Percentiles rank a stretch among this genome's conserved stretches.
phyloP scores from a whole-genome alignment of 345 rosid genomes.

The Gossypium raimondii region DNA sequence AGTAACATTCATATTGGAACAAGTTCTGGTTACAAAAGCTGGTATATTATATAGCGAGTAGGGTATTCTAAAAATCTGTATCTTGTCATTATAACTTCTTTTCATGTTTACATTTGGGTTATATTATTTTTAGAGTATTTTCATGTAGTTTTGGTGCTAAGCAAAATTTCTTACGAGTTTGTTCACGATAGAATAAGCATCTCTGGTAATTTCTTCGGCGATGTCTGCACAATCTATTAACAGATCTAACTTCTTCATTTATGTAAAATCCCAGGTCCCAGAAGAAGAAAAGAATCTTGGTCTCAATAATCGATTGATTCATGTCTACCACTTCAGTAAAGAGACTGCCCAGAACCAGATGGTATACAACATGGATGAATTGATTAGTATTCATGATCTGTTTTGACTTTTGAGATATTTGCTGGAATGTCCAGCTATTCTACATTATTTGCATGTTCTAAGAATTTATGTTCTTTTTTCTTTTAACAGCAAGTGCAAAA shows the following conservation, averaged over 20 bases:
- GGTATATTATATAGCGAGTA: not conserved
- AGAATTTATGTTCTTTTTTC: not conserved
- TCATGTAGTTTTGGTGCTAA: not conserved
- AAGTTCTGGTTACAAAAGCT: not conserved
- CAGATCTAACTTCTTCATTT: not conserved
- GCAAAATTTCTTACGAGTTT: not conserved
- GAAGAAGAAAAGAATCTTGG: constrained; percentile 88
- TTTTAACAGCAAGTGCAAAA: constrained; percentile 75
- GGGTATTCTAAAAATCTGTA: not conserved
- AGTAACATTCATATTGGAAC: not conserved
- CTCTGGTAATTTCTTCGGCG: not conserved
- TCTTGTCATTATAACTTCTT: not conserved
- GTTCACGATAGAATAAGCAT: not conserved
- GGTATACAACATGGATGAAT: constrained; percentile 30
- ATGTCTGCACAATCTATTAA: not conserved
- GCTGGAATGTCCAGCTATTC: not conserved
- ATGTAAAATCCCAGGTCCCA: constrained; percentile 53
- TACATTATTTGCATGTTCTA: not conserved
- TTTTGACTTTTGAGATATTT: not conserved
- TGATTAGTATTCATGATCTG: not conserved
- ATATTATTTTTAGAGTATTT: not conserved
- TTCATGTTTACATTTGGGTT: not conserved
- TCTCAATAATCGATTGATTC: constrained; percentile 79
- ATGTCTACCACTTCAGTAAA: constrained; percentile 83
- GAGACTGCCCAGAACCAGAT: constrained; percentile 76